These are phyloP conservation scores for Vickermania spadyakhi DNA, from an alignment of 208 protist genomes.

Conservation along the genomic window DNA sequence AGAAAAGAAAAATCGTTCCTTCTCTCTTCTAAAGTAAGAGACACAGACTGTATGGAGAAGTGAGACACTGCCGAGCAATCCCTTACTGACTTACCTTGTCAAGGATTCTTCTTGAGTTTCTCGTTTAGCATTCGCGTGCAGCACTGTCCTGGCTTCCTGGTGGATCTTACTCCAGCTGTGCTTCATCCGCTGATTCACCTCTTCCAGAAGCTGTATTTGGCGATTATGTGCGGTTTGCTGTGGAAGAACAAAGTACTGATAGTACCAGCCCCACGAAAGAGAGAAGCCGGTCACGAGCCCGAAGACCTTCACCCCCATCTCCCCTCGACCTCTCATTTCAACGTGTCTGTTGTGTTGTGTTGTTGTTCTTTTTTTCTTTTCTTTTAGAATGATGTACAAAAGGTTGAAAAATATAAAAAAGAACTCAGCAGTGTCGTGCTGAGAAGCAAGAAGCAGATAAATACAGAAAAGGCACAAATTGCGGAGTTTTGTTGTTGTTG, in stretches of 20 bases:
- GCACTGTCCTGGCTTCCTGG: not conserved
- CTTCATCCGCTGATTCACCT: not conserved
- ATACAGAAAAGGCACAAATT: conserved; percentile 2
- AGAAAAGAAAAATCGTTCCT: no score
- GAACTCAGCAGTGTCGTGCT: not conserved
- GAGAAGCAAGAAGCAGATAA: conserved; percentile 3
- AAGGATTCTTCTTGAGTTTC: no score
- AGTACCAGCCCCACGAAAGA: not conserved
- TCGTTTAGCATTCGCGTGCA: no score
- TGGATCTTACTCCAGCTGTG: not conserved
- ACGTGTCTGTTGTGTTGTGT: no score
- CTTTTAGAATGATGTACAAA: no score
- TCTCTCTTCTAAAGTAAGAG: no score
- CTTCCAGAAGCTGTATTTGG: not conserved
- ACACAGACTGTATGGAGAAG: no score
- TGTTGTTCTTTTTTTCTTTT: no score
- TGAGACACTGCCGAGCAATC: no score
- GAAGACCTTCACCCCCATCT: not conserved
- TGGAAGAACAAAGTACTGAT: not conserved
- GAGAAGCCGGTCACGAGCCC: not conserved
- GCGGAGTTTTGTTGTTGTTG: not conserved
- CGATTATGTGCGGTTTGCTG: not conserved
- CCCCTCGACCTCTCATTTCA: no score
- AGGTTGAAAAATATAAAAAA: not conserved
- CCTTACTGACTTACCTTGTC: no score